phyloP scores from a whole-genome alignment of 371 early-diverging fungal genomes.

The Rhizopus microsporus region DNA sequence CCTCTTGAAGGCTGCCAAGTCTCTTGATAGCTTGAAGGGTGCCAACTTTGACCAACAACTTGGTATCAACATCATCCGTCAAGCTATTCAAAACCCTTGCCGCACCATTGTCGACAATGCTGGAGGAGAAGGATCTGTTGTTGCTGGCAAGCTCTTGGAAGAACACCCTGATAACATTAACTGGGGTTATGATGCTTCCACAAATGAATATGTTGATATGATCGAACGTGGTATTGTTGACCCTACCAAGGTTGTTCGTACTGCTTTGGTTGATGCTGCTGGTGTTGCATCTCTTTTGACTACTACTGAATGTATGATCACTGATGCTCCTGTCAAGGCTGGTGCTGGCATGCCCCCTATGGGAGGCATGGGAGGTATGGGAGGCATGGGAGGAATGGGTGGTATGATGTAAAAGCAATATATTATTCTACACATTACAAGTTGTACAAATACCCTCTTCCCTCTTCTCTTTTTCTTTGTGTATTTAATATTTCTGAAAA shows the following conservation, averaged over 20 bases:
- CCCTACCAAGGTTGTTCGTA: constrained; percentile 97
- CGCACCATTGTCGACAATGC: constrained; percentile 96
- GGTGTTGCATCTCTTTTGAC: constrained; percentile 95
- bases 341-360: constrained; percentile 44
- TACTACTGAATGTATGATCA: constrained; percentile 96
- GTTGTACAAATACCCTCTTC: background rate
- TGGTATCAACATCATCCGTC: constrained; percentile 92
- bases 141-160: constrained; percentile 92
- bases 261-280: constrained; percentile 92
- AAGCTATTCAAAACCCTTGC: constrained; percentile 91
- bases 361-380: constrained; percentile 26
- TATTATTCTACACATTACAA: background rate
- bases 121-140: constrained; percentile 94
- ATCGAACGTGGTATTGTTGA: constrained; percentile 95
- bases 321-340: constrained; percentile 85
- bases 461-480: background rate
- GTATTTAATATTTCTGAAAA: background rate
- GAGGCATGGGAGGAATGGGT: constrained; percentile 26
- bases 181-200: constrained; percentile 92
- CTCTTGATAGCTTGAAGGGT: constrained; percentile 76
- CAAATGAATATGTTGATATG: constrained; percentile 92
- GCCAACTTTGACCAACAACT: constrained; percentile 98
- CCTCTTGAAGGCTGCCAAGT: constrained; percentile 87
- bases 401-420: constrained; percentile 44
- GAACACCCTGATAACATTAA: constrained; percentile 73